Evolutionary conservation across 225 moss, liverwort and hornwort species (phyloP).

Genomic region (Bryoerythrophyllum caledonicum): DNA sequence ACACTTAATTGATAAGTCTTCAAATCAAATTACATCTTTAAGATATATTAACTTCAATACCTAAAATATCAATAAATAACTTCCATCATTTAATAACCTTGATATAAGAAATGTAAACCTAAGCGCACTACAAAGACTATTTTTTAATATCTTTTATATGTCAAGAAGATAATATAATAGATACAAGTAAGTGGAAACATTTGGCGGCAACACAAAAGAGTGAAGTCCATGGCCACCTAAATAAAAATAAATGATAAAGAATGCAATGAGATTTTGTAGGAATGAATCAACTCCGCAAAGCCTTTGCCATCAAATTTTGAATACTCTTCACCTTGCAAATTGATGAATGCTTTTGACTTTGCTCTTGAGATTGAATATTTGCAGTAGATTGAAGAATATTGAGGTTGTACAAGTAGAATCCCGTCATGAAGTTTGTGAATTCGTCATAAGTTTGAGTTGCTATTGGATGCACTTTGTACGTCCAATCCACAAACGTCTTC

Average conservation of each 20-base stretch:
- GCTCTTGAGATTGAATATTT: background rate
- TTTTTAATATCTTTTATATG: background rate
- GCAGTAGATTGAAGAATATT: constrained; percentile 38
- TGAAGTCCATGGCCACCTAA: background rate
- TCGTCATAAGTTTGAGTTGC: constrained; percentile 42
- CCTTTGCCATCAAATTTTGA: background rate
- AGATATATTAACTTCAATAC: too few species aligned
- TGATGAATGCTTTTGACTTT: background rate
- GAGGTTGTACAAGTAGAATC: constrained; percentile 39
- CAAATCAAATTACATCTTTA: background rate
- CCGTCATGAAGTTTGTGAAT: constrained; percentile 42
- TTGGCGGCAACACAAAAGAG: background rate
- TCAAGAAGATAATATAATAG: background rate
- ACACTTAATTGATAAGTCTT: background rate
- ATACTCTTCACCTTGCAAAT: background rate
- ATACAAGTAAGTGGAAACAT: background rate
- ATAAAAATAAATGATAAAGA: background rate
- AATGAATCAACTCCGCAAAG: background rate
- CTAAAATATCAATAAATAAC: too few species aligned
- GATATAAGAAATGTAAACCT: too few species aligned
- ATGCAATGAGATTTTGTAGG: background rate
- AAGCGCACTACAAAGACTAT: too few species aligned
- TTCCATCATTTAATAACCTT: too few species aligned
- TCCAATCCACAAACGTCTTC: constrained; percentile 54
- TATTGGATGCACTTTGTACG: constrained; percentile 40